Evolutionary conservation across 1,284 basidiomycete genomes (phyloP).

Genomic region (Apiotrichum domesticum): DNA sequence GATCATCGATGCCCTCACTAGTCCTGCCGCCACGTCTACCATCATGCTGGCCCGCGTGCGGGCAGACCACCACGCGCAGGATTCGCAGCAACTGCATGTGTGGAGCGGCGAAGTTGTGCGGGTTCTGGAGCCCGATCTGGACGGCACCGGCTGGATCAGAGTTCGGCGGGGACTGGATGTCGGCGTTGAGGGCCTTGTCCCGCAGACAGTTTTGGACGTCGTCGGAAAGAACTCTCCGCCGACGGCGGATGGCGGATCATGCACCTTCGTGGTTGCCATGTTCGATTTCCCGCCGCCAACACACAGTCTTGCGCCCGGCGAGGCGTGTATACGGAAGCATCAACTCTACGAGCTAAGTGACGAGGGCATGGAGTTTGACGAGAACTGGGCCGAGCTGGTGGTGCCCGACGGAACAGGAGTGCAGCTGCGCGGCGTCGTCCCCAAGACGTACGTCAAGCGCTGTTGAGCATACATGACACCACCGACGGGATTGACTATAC

Average conservation of each 20-base stretch:
- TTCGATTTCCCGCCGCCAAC: conserved; percentile 17
- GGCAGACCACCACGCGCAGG: conserved; percentile 4
- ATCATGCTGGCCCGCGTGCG: conserved; percentile 10
- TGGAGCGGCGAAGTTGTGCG: conserved; percentile 15
- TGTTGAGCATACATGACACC: neutral
- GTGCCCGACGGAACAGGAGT: conserved; percentile 8
- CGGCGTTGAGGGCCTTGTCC: conserved; percentile 15
- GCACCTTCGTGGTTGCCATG: conserved; percentile 11
- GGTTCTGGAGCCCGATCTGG: conserved; percentile 19
- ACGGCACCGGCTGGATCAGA: conserved; percentile 17
- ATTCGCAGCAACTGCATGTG: conserved; percentile 4
- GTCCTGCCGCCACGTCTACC: neutral
- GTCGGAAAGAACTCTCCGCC: conserved; percentile 1
- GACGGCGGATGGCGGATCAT: conserved; percentile 12
- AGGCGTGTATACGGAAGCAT: conserved; percentile 9
- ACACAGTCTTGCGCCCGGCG: conserved; percentile 9
- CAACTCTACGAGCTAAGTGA: conserved; percentile 19
- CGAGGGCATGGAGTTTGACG: conserved; percentile 20
- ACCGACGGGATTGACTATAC: neutral
- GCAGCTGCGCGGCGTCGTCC: conserved; percentile 13
- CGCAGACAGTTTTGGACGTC: conserved; percentile 5
- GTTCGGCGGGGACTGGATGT: conserved; percentile 10
- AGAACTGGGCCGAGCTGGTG: conserved; percentile 19
- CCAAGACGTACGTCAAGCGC: conserved; percentile 13
- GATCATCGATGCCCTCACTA: conserved; percentile 6